A percentile compares a stretch with the other conserved stretches of the same genome.
These are phyloP conservation scores for Glarea lozoyensis DNA, from an alignment of 495 filamentous ascomycete species.

Conservation along the genomic window DNA sequence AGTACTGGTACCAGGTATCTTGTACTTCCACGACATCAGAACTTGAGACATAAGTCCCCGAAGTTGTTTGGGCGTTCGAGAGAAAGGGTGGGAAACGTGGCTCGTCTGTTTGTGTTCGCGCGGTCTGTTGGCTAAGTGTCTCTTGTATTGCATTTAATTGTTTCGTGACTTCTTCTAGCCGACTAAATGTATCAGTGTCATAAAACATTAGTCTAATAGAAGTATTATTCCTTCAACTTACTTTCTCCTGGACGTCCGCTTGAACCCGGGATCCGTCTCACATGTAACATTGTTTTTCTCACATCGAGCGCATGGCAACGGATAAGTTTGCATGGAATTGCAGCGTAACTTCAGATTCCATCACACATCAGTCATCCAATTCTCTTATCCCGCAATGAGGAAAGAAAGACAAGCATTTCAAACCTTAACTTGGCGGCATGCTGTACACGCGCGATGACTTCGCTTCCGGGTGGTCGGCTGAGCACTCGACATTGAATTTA, in stretches of 20 bases:
- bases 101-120: background rate
- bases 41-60: background rate
- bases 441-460: background rate
- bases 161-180: background rate
- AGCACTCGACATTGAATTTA: no score
- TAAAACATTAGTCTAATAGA: background rate
- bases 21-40: background rate
- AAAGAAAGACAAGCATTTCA: no score
- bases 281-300: background rate
- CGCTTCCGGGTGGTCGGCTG: no score
- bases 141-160: background rate
- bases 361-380: background rate
- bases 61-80: background rate
- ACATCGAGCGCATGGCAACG: slow-evolving; percentile 2
- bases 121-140: background rate
- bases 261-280: background rate
- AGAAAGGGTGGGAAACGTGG: background rate
- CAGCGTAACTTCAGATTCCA: slow-evolving; percentile 1
- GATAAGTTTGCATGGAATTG: slow-evolving; percentile 1
- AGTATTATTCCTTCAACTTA: background rate
- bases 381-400: background rate
- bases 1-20: background rate
- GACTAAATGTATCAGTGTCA: background rate
- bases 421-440: slow-evolving; percentile 5
- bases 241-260: slow-evolving; percentile 1